Evolutionary conservation across 352 stramenopile species (phyloP), one percentile per base, ranked within the genome.

Genomic region (Pythium dissotocum): DNA sequence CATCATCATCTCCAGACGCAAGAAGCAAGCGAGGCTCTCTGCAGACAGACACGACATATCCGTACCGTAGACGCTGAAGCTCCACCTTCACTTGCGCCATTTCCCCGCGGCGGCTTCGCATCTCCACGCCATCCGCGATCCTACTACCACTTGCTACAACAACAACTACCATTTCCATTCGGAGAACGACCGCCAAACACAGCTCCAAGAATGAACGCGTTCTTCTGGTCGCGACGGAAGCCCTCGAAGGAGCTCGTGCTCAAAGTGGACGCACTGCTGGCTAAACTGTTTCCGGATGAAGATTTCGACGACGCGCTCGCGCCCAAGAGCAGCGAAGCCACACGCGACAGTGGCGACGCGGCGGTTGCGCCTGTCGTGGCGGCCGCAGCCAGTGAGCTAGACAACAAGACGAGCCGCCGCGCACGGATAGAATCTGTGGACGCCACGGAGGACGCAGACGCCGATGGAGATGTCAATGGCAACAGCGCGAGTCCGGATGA

Each of bases 151-250:
- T 28, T 55, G n/a, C n/a, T 55, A 12, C 48, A 16, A 16, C 14
- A 18, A 32, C 48, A 5, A 32, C 48, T 18, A 33, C 21, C 48
- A 33, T 30, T 30, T 30, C 28, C 28, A 30, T 30, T 30, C 28
- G 28, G 28, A 30, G 28, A 30, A 30, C 28, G 28, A 30, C 28
- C 28, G 4, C 28, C 28, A 30, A 30, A 30, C 28, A 30, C 46
- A 6, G 46, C 26, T 33, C 30, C 44, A 13, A 16, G 2, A 3
- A 81, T 93, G 78, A 93, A 93, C 74, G 85, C 85, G 8, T 93
- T 93, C 72, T 91, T 93, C 67, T 93, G 85, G 83, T 78, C 83
- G 10, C 78, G 83, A 13, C 67, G 83, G 14, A 90, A 91, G 70
- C 81, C 85, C 40, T 88, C 82, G 14, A 84, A 83, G 54, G 85